These are phyloP conservation scores for Metschnikowia cerradonensis DNA, from an alignment of 805 yeast genomes.

Conservation along the genomic window DNA sequence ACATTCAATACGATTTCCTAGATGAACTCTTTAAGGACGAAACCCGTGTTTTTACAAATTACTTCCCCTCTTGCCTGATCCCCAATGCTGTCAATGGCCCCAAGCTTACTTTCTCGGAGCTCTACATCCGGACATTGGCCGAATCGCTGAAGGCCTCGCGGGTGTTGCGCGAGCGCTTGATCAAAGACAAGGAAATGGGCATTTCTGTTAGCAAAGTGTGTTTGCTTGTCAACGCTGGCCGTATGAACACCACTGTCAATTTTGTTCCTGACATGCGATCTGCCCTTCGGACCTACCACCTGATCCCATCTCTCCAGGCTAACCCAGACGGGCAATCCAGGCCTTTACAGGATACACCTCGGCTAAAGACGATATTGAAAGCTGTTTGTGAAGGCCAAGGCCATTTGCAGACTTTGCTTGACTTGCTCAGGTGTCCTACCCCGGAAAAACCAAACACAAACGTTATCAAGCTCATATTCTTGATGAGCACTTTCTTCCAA, in stretches of 20 bases:
- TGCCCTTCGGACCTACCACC: slow-evolving; percentile 86
- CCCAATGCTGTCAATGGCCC: slow-evolving; percentile 35
- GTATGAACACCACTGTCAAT: slow-evolving; percentile 92
- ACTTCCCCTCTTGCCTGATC: slow-evolving; percentile 43
- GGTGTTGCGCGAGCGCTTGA: slow-evolving; percentile 71
- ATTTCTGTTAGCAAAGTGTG: slow-evolving; percentile 77
- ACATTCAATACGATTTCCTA: slow-evolving; percentile 80
- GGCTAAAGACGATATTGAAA: slow-evolving; percentile 84
- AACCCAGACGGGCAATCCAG: slow-evolving; percentile 52
- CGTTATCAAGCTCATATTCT: slow-evolving; percentile 65
- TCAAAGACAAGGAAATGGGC: slow-evolving; percentile 58
- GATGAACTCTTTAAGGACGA: slow-evolving; percentile 59
- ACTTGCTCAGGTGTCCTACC: slow-evolving; percentile 36
- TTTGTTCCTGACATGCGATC: slow-evolving; percentile 95
- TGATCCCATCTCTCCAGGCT: slow-evolving; percentile 85
- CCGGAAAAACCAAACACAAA: slow-evolving; percentile 50
- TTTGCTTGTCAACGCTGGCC: slow-evolving; percentile 82
- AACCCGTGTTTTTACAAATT: slow-evolving; percentile 63
- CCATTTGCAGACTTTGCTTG: slow-evolving; percentile 47
- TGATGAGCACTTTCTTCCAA: slow-evolving; percentile 61
- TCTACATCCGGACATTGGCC: slow-evolving; percentile 77
- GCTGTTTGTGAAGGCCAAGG: slow-evolving; percentile 72
- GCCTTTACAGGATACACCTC: slow-evolving; percentile 91
- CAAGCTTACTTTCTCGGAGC: slow-evolving; percentile 72
- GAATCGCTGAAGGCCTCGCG: slow-evolving; percentile 80